Base-by-base conservation (phyloP, 106 monocot species). In the Platanthera guangdongensis region DNA sequence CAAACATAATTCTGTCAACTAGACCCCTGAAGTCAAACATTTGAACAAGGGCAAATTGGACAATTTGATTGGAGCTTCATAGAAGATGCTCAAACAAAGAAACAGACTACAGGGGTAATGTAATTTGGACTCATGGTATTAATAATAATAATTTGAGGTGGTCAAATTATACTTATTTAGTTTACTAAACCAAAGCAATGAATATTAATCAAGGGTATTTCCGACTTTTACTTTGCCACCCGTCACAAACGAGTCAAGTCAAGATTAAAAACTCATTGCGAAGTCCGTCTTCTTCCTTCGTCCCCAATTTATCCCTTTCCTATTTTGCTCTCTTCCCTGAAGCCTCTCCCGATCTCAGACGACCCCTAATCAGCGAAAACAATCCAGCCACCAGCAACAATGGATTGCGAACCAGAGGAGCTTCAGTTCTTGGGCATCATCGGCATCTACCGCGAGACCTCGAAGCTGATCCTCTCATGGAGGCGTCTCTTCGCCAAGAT, bases 371-470 rank as follows among this genome's bases (percentile, higher is more conserved):
- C 53, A 14, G 39, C 14, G 16, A 70, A 4, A 39, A 13, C 47
- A 6, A 12, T 0, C 7, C 6, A 14, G 47, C 16, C 15, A 70
- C 16, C 50, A 10, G 16, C 47, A 51, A 11, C 49, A 19, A 85
- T 81, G 81, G 81, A 85, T 75, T 50, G 68, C 49, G 81, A 81
- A 47, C 85, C 81, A n/a, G 81, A 81, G 39, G 85, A 85, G 75
- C 81, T 85, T 62, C 85, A 85, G 47, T 79, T 78, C 76, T 47
- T 81, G 5, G 73, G 78, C 30, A 52, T 84, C 50, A n/a, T 74
- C 57, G 80, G 81, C 53, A 69, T 81, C 67, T 81, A 30, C 59
- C 68, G 16, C 2, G 75, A 81, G 47, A 22, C 77, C 49, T 59
- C 52, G 39, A 73, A 74, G 65, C 25, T 69, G 49, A 30, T 78